Percentiles rank a stretch among this genome's conserved stretches.
Evolutionary conservation across 331 rosid genomes (phyloP).

Genomic region (Cydonia oblonga): DNA sequence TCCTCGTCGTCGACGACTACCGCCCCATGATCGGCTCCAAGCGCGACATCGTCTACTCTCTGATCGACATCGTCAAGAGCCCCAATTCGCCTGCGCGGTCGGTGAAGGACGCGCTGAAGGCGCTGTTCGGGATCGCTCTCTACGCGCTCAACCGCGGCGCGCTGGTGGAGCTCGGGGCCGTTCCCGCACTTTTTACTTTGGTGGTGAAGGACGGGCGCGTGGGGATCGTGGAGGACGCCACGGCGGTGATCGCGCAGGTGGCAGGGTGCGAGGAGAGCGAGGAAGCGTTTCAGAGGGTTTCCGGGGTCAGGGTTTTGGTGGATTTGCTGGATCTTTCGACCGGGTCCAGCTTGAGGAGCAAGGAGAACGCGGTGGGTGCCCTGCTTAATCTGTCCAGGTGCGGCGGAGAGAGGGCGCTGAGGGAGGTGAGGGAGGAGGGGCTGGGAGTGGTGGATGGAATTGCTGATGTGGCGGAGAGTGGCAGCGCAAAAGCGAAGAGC

Average conservation of each 20-base stretch:
- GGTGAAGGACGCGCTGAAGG: constrained; percentile 72
- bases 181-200: constrained; percentile 46
- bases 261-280: constrained; percentile 89
- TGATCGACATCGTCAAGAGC: constrained; percentile 47
- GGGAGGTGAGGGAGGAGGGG: constrained; percentile 42
- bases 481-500: constrained; percentile 41
- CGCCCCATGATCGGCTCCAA: constrained; percentile 71
- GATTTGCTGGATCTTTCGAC: constrained; percentile 54
- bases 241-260: constrained; percentile 85
- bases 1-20: constrained; percentile 51
- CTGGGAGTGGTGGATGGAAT: constrained; percentile 44
- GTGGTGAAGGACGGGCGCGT: constrained; percentile 42
- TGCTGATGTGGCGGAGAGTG: constrained; percentile 44
- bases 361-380: constrained; percentile 76
- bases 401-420: constrained; percentile 42
- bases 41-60: constrained; percentile 65
- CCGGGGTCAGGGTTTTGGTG: constrained; percentile 44
- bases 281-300: constrained; percentile 42
- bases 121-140: constrained; percentile 70
- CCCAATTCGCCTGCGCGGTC: constrained; percentile 50
- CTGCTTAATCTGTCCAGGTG: constrained; percentile 53
- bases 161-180: constrained; percentile 47
- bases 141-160: constrained; percentile 48
- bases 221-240: constrained; percentile 82
- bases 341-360: constrained; percentile 54